Percentiles rank a stretch among this genome's conserved stretches.
Conservation (phyloP, 805 yeast species). For the Metschnikowia similis region DNA sequence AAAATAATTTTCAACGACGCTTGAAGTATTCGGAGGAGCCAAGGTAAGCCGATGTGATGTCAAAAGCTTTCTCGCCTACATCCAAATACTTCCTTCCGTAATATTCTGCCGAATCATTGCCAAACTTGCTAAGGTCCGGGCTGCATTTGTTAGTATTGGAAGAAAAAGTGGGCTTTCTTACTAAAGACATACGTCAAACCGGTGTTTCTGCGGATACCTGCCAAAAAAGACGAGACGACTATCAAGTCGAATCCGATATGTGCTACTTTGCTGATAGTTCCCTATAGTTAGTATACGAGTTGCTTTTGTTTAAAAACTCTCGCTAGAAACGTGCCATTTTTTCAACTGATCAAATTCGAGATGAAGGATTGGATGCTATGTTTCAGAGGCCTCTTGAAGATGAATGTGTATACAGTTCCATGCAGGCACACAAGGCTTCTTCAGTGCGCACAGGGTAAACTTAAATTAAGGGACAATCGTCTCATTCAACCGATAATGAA, state of each 20-base stretch:
- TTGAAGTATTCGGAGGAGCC: constrained; percentile 71
- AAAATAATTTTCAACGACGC: constrained; percentile 38
- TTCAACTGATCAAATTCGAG: neutral
- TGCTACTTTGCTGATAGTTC: constrained; percentile 36
- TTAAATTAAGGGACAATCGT: neutral
- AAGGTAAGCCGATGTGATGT: constrained; percentile 64
- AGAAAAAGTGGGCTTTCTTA: no score
- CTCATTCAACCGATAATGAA: neutral
- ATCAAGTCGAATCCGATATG: constrained; percentile 60
- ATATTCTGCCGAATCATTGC: constrained; percentile 41
- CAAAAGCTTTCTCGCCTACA: constrained; percentile 81
- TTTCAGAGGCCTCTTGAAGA: neutral
- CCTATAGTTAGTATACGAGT: constrained; percentile 13
- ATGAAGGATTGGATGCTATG: neutral
- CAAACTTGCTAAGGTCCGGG: constrained; percentile 48
- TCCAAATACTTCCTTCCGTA: constrained; percentile 67
- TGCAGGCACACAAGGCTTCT: neutral
- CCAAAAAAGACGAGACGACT: constrained; percentile 49
- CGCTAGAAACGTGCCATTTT: neutral
- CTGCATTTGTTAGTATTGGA: constrained; percentile 5
- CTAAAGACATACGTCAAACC: constrained; percentile 45
- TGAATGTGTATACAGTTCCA: neutral
- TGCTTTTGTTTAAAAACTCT: no score
- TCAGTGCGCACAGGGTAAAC: neutral
- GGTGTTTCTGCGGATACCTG: constrained; percentile 61